These are phyloP conservation scores for Magnolia officinalis DNA, from an alignment of 164 flowering plant species.

Conservation along the genomic window DNA sequence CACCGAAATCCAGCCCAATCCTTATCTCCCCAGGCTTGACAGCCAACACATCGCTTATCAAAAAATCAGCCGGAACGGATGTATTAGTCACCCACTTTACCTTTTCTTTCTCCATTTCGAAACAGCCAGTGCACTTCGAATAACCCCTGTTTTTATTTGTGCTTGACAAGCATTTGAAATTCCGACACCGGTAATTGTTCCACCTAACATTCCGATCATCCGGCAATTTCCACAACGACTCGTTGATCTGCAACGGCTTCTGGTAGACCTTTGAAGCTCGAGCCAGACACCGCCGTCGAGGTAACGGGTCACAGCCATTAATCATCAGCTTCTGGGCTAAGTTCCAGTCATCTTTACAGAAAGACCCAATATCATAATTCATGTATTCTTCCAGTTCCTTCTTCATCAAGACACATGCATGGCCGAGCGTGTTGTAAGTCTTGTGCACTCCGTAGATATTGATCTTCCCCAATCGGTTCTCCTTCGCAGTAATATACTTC, in stretches of 20 bases:
- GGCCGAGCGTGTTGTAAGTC: constrained; percentile 73
- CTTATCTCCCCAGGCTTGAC: constrained; percentile 78
- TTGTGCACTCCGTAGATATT: constrained; percentile 59
- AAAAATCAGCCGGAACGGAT: constrained; percentile 51
- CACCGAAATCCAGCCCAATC: constrained; percentile 73
- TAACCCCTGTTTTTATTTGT: constrained; percentile 64
- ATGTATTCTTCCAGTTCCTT: constrained; percentile 81
- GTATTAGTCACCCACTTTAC: constrained; percentile 64
- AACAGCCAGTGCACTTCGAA: constrained; percentile 74
- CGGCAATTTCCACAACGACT: constrained; percentile 76
- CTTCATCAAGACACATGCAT: constrained; percentile 70
- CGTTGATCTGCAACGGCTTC: constrained; percentile 73
- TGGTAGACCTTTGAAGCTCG: constrained; percentile 73
- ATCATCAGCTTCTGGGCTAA: constrained; percentile 82
- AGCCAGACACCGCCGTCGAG: constrained; percentile 74
- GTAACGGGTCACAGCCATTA: constrained; percentile 90
- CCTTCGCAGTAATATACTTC: constrained; percentile 82
- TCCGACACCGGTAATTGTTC: constrained; percentile 67
- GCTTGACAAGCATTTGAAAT: constrained; percentile 67
- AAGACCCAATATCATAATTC: constrained; percentile 89
- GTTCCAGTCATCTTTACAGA: constrained; percentile 87
- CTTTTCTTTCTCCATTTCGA: constrained; percentile 87
- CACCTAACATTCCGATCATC: constrained; percentile 79
- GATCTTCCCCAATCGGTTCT: constrained; percentile 51
- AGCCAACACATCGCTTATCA: constrained; percentile 55